Conservation (phyloP, 2,329 filamentous ascomycete genomes). For the Penicillium sp. region DNA sequence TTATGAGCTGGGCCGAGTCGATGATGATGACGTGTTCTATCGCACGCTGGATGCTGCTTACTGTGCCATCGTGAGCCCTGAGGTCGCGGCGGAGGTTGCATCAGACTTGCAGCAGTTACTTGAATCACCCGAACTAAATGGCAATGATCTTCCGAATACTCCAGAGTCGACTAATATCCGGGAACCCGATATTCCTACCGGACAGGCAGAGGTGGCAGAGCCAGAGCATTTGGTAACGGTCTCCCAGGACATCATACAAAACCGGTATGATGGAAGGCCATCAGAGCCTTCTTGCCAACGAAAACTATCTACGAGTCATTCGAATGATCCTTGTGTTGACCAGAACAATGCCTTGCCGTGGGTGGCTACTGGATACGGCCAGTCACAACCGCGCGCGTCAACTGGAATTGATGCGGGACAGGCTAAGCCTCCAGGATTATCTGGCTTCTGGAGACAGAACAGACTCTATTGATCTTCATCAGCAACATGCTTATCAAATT, state of each 20-base stretch:
- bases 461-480: slow-evolving; percentile 21
- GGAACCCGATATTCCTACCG: too few species aligned
- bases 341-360: background rate
- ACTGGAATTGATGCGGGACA: background rate
- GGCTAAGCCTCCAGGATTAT: background rate
- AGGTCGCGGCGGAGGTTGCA: background rate
- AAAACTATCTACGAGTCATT: background rate
- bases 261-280: background rate
- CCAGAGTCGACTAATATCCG: background rate
- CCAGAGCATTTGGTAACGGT: background rate
- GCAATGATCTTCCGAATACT: background rate
- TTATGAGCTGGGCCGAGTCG: background rate
- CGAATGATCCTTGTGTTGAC: background rate
- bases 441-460: slow-evolving; percentile 19
- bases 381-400: background rate
- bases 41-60: slow-evolving; percentile 6
- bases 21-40: slow-evolving; percentile 6
- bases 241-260: background rate
- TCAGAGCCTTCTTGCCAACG: background rate
- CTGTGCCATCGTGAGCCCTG: background rate
- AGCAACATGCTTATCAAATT: slow-evolving; percentile 8
- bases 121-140: background rate
- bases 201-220: background rate
- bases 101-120: background rate
- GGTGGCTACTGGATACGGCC: background rate